Evolutionary conservation across 495 filamentous ascomycete genomes (phyloP), one percentile per base, ranked within the genome.

Genomic region (Xylaria palmicola): DNA sequence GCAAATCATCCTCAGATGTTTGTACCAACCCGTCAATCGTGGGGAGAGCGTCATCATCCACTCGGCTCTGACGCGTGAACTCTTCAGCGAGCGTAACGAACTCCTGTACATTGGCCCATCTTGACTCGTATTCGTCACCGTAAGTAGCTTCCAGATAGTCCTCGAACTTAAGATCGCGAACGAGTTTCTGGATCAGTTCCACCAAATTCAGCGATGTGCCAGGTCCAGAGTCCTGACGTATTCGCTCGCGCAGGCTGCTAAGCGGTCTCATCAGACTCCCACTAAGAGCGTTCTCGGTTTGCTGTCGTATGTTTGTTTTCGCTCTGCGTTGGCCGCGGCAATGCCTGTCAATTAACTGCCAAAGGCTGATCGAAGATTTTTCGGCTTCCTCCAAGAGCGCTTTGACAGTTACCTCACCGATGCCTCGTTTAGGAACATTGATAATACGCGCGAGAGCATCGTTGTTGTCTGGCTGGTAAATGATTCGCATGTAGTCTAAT

Each of bases 41-140:
- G 1, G 94, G 93, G 10, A 97, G 83, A 19, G 76, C 69, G 13
- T 93, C 89, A 22, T 93, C 88, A 26, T 81, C 81, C 8, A 69
- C 53, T 22, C 81, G 74, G 34, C 76, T 73, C 17, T 79, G 72
- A 22, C 74, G 73, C 43, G 77, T 68, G 70, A 93, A 90, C 45
- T 92, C 90, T 4, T 83, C 81, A 8, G 88, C 87, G 63, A 97
- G 91, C 10, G 77, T 82, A 59, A 97, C 72, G 19, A 98, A 83
- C 70, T 99, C 95, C 64, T 92, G 85, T 9, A 99, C 86, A 64
- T 97, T 99, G 20, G 89, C 89, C 95, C 93, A 98, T 68, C 91
- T 77, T 45, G 83, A 78, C 59, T 96, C 90, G 70, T 90, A 85
- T 57, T 96, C 92, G 17, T 90, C 80, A 0, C 86, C 82, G 67